Conservation (phyloP, 179 eudicot genomes). For the Silene noctiflora region DNA sequence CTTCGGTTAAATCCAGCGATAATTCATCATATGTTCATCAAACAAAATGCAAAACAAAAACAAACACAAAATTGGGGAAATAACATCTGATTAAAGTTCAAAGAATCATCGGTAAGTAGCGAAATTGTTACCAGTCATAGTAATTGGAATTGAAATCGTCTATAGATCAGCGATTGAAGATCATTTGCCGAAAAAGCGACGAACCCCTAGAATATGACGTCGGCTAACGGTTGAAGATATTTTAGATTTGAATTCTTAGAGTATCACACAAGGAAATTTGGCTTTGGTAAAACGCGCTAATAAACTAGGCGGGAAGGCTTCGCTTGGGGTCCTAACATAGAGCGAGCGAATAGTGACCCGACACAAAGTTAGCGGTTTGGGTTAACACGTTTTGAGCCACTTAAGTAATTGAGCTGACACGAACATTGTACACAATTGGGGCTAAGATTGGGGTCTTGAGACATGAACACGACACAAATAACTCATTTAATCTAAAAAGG, state of each 20-base stretch:
- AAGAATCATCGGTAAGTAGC: background rate
- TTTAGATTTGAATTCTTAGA: background rate
- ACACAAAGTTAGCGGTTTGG: no score
- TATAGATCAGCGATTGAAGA: background rate
- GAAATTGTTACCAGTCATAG: background rate
- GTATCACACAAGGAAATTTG: background rate
- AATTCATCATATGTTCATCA: background rate
- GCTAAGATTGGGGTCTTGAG: no score
- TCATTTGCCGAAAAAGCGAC: background rate
- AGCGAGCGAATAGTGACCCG: no score
- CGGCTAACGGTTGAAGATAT: background rate
- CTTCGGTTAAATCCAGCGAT: background rate
- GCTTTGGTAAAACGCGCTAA: background rate
- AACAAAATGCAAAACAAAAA: background rate
- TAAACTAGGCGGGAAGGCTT: constrained; percentile 12
- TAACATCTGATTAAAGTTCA: background rate
- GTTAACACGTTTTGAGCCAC: no score
- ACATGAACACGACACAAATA: no score
- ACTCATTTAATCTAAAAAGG: no score
- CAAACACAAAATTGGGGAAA: background rate
- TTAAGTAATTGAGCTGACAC: no score
- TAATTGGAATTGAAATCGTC: background rate
- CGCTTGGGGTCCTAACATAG: background rate
- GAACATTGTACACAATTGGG: no score
- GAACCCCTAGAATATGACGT: background rate